Evolutionary conservation across 257 asterid genomes (phyloP).

Genomic region (Solanum commersonii): DNA sequence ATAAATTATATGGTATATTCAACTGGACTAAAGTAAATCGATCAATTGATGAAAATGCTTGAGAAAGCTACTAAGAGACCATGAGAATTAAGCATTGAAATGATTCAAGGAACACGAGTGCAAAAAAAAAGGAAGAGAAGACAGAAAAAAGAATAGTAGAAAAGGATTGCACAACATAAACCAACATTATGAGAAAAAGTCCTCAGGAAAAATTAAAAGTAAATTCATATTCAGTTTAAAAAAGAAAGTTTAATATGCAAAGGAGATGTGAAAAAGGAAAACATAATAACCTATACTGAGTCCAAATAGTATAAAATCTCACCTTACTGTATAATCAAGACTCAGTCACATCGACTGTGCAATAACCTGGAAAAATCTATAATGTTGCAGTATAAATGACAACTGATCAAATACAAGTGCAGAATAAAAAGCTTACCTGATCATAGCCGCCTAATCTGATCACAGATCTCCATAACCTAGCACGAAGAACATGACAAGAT

Average conservation of each 20-base stretch:
- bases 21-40: background rate
- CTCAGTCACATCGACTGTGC: too few species aligned
- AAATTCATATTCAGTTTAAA: too few species aligned
- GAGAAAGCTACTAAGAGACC: background rate
- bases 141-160: background rate
- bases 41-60: background rate
- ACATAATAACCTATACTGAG: background rate
- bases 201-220: background rate
- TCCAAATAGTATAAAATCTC: too few species aligned
- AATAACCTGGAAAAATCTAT: background rate
- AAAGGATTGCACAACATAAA: background rate
- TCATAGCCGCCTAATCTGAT: constrained; percentile 85
- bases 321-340: too few species aligned
- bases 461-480: constrained; percentile 85
- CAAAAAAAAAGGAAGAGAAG: background rate
- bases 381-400: background rate
- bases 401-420: background rate
- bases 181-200: background rate
- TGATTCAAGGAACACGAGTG: background rate
- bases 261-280: background rate
- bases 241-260: background rate
- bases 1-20: background rate
- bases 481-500: background rate
- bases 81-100: too few species aligned
- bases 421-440: constrained; percentile 38